Evolutionary conservation across 1,284 basidiomycete species (phyloP).

Genomic region (Gymnopus androsaceus): DNA sequence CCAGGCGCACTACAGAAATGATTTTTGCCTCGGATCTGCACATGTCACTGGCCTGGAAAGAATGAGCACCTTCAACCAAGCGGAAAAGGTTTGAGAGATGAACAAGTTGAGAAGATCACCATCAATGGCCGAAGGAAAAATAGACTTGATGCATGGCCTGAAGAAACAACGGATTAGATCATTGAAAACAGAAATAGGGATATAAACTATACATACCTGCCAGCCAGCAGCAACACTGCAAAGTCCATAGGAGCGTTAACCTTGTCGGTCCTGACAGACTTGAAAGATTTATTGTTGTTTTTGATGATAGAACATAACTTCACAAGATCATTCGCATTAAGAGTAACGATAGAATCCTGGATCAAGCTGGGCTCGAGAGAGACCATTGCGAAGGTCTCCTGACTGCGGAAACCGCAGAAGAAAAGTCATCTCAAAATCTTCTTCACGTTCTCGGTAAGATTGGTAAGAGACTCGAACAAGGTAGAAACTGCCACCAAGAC

Average conservation of each 20-base stretch:
- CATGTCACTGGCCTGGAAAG: constrained; percentile 84
- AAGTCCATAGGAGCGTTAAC: constrained; percentile 97
- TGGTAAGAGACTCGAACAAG: constrained; percentile 75
- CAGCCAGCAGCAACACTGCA: constrained; percentile 96
- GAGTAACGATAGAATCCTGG: constrained; percentile 81
- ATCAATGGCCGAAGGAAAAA: constrained; percentile 90
- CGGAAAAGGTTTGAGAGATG: constrained; percentile 97
- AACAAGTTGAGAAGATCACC: constrained; percentile 93
- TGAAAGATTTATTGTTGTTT: constrained; percentile 91
- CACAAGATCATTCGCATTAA: constrained; percentile 78
- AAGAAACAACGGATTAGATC: constrained; percentile 10
- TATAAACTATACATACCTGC: constrained; percentile 65
- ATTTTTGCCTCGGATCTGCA: constrained; percentile 91
- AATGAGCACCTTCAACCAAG: constrained; percentile 75
- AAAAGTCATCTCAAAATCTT: constrained; percentile 93
- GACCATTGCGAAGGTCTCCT: constrained; percentile 93
- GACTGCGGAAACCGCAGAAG: constrained; percentile 91
- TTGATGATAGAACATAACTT: constrained; percentile 93
- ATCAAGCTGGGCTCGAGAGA: constrained; percentile 89
- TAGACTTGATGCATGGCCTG: constrained; percentile 96
- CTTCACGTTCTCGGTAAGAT: constrained; percentile 69
- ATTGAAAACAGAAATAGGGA: background rate
- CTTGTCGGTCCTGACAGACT: constrained; percentile 67
- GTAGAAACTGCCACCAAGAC: constrained; percentile 84
- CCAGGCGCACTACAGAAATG: constrained; percentile 88